These are phyloP conservation scores for Sarocladiaceae sp. DNA, from an alignment of 2,329 filamentous ascomycete genomes.

Conservation along the genomic window DNA sequence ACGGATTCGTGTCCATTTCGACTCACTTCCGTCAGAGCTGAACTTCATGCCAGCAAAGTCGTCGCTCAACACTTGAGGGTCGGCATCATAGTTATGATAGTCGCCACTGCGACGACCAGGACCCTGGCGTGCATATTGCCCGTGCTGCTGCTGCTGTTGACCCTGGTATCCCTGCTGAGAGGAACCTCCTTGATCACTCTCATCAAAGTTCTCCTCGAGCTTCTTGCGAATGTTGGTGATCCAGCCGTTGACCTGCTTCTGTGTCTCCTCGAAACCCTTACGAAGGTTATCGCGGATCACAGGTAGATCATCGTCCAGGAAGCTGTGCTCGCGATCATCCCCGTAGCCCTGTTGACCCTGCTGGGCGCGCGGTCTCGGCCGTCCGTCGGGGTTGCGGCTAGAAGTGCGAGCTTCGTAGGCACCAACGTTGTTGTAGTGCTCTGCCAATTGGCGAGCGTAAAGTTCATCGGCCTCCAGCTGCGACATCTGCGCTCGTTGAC, in stretches of 20 bases:
- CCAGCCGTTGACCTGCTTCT: slow-evolving; percentile 89
- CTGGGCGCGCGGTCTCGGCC: slow-evolving; percentile 35
- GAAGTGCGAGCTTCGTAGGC: slow-evolving; percentile 54
- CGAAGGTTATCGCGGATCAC: slow-evolving; percentile 89
- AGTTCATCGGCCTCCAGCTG: slow-evolving; percentile 89
- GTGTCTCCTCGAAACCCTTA: slow-evolving; percentile 93
- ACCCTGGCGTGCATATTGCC: slow-evolving; percentile 14
- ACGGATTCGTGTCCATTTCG: background rate
- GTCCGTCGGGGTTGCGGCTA: slow-evolving; percentile 31
- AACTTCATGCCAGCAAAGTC: slow-evolving; percentile 76
- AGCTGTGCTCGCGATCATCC: slow-evolving; percentile 76
- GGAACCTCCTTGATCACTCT: slow-evolving; percentile 48
- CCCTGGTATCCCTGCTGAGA: slow-evolving; percentile 13
- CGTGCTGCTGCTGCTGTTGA: slow-evolving; percentile 13
- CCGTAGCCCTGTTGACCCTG: slow-evolving; percentile 28
- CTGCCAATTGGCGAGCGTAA: slow-evolving; percentile 87
- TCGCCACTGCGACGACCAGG: slow-evolving; percentile 70
- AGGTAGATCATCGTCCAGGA: slow-evolving; percentile 93
- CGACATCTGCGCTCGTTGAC: slow-evolving; percentile 54
- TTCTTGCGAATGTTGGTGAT: slow-evolving; percentile 89
- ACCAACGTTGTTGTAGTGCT: slow-evolving; percentile 72
- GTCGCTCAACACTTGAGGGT: slow-evolving; percentile 83
- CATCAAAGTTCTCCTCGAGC: slow-evolving; percentile 82
- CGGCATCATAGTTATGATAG: slow-evolving; percentile 89
- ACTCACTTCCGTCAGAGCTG: slow-evolving; percentile 58